Base-by-base conservation (phyloP, 768 basidiomycete genomes). In the Tulasnella sp. region DNA sequence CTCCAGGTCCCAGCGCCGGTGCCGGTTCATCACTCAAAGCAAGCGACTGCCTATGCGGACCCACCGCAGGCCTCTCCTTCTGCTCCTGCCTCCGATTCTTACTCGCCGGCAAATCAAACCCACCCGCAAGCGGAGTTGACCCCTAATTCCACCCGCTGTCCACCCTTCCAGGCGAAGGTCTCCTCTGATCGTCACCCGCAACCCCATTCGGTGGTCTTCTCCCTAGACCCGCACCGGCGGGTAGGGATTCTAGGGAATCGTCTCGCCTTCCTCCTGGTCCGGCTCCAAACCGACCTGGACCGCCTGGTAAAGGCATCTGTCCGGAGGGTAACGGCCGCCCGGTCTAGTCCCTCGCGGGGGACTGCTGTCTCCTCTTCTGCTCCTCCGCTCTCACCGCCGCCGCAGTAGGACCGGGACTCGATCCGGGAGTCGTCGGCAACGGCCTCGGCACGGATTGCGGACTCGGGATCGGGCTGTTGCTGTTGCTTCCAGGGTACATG, bases 311-410 rank as follows among this genome's bases (percentile, higher is more conserved):
- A 8, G 40, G 29, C 69, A 77, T 81, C 17, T 59, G 63, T 19
- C 65, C 12, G 75, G 79, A 6, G 3, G 70, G 62, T 8, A 75
- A 37, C 6, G 80, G 78, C 62, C 80, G 79, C 29, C 52, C 52
- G 11, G 3, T 11, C 5, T n/a, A 8, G 0, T 14, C 63, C 80
- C 47, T 26, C 52, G 52, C 22, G 17, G 36, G 35, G 5, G 64
- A 66, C 40, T 41, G 64, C 19, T 22, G 64, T 41, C 64, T 17
- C 40, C 26, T 36, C 32, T 66, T 36, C 64, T 47, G 44, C 44
- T 66, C 36, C n/a, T 66, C 36, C 26, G 12, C 3, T 34, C 44
- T 44, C 22, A 19, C 40, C 40, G 37, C 36, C 5, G 37, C 67
- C 1, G 67, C 32, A 17, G 71, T 29, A 26, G 52, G 39, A 29